Evolutionary conservation across 1,139 yeast genomes (phyloP).

Genomic region (Nakaseomyces uthaithaninus): DNA sequence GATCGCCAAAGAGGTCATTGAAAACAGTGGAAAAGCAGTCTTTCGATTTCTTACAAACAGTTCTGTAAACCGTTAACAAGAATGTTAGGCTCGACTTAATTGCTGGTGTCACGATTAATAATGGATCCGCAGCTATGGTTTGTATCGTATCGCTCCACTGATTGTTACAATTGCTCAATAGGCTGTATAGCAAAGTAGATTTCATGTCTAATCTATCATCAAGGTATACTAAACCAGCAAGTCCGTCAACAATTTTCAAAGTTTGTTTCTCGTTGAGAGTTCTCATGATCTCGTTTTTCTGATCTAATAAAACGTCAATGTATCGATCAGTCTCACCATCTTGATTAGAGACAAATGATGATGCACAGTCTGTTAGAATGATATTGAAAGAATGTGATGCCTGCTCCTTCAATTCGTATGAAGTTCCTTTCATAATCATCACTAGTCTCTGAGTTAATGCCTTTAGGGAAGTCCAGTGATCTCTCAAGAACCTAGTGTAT

Average conservation of each 20-base stretch:
- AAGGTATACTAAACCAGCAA: constrained; percentile 38
- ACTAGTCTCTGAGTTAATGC: constrained; percentile 90
- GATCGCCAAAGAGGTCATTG: neutral
- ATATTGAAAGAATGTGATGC: constrained; percentile 97
- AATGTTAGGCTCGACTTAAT: neutral
- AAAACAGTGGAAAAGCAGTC: neutral
- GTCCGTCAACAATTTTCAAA: constrained; percentile 56
- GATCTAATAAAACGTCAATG: constrained; percentile 43
- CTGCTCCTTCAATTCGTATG: constrained; percentile 98
- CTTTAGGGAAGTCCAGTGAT: constrained; percentile 93
- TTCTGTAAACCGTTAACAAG: neutral
- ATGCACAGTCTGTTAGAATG: constrained; percentile 85
- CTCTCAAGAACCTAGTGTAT: constrained; percentile 90
- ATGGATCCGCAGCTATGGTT: neutral
- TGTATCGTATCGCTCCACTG: neutral
- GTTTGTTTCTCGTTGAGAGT: constrained; percentile 1
- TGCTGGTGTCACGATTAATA: neutral
- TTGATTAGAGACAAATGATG: constrained; percentile 82
- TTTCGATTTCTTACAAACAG: neutral
- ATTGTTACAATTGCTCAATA: neutral
- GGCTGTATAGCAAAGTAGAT: neutral
- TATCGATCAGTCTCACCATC: constrained; percentile 77
- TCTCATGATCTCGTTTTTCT: neutral
- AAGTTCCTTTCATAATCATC: constrained; percentile 98
- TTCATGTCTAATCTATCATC: constrained; percentile 1